These are phyloP conservation scores for Peltaster fructicola DNA, from an alignment of 2,329 filamentous ascomycete species.

Conservation along the genomic window DNA sequence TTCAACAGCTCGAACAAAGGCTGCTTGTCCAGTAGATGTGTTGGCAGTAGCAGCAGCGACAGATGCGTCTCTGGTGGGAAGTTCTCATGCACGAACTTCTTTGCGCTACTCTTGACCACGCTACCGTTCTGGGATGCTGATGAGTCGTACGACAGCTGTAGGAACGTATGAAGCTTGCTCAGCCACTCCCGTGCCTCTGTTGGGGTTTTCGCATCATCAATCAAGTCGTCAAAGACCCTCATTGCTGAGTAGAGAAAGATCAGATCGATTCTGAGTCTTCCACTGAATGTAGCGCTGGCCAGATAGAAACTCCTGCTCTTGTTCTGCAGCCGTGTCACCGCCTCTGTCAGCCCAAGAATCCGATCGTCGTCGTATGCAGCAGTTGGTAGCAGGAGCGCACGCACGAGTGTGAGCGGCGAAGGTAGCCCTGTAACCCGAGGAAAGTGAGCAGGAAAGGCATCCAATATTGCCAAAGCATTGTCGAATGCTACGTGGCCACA, in stretches of 20 bases:
- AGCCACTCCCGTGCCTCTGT: constrained; percentile 42
- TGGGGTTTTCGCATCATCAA: constrained; percentile 42
- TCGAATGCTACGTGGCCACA: constrained; percentile 53
- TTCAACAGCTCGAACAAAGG: constrained; percentile 47
- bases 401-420: constrained; percentile 32
- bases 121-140: constrained; percentile 12
- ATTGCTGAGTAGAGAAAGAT: constrained; percentile 58
- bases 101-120: constrained; percentile 13
- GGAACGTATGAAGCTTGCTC: constrained; percentile 36
- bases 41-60: constrained; percentile 43
- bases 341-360: constrained; percentile 40
- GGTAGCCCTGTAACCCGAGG: constrained; percentile 31
- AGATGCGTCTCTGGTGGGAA: constrained; percentile 37
- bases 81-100: constrained; percentile 25
- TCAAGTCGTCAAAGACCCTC: constrained; percentile 53
- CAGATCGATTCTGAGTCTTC: constrained; percentile 49
- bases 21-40: constrained; percentile 34
- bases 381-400: constrained; percentile 32
- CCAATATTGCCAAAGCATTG: constrained; percentile 46
- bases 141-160: constrained; percentile 34
- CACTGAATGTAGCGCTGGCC: constrained; percentile 51
- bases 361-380: constrained; percentile 39
- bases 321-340: constrained; percentile 36
- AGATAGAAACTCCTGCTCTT: constrained; percentile 62
- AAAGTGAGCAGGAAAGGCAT: constrained; percentile 44